Percentiles rank a stretch among this genome's conserved stretches.
phyloP scores from a whole-genome alignment of 257 asterid genomes.

The Handroanthus guayacan region DNA sequence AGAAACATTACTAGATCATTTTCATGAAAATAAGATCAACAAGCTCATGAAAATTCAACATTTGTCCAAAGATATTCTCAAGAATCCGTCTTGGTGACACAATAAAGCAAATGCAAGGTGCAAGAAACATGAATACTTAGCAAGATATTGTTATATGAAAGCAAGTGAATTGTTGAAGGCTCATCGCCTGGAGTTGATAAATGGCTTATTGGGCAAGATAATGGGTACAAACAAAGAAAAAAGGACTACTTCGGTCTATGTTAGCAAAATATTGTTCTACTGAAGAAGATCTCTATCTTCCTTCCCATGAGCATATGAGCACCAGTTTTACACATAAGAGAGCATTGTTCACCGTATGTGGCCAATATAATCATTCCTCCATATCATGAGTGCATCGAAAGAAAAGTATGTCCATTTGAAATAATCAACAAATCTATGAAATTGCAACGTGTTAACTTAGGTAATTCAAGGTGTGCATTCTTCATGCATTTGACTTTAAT shows the following conservation, averaged over 20 bases:
- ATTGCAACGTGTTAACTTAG: neutral
- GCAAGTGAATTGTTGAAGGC: neutral
- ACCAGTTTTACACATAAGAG: neutral
- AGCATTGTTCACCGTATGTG: neutral
- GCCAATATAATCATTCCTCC: neutral
- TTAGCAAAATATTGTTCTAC: neutral
- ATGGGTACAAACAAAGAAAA: neutral
- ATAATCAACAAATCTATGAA: neutral
- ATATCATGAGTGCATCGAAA: neutral
- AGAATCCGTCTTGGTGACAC: no score
- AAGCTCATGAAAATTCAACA: neutral
- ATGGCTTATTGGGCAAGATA: no score
- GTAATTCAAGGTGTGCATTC: neutral
- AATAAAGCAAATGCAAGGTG: neutral
- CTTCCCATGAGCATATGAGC: neutral
- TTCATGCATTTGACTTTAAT: neutral
- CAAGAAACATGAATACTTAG: neutral
- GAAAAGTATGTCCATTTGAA: neutral
- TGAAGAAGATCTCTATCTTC: neutral
- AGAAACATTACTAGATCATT: constrained; percentile 8
- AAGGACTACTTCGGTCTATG: neutral
- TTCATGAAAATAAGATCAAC: neutral
- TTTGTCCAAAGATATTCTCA: no score
- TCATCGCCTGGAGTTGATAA: no score
- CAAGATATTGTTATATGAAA: neutral